A percentile compares a stretch with the other conserved stretches of the same genome.
These are phyloP conservation scores for Priceomyces melissophilus DNA, from an alignment of 805 yeast genomes.

Conservation along the genomic window DNA sequence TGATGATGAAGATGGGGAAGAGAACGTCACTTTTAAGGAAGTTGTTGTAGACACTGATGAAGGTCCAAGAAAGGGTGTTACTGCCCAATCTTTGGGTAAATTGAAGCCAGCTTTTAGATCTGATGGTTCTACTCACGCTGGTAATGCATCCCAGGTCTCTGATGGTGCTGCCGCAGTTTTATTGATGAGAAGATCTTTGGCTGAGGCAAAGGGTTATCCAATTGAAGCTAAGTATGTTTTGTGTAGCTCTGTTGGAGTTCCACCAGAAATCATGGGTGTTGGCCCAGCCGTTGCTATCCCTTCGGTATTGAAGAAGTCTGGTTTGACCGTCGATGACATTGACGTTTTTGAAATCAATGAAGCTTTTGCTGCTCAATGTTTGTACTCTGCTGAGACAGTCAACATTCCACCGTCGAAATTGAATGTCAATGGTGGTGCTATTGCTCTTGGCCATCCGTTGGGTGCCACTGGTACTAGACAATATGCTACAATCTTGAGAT, in stretches of 20 bases:
- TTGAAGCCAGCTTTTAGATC: constrained; percentile 83
- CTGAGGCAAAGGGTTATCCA: constrained; percentile 67
- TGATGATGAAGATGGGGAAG: constrained; percentile 39
- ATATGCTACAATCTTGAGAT: constrained; percentile 81
- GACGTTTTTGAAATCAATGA: constrained; percentile 86
- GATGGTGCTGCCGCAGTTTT: constrained; percentile 95
- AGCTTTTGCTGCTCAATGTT: constrained; percentile 94
- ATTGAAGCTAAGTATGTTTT: constrained; percentile 78
- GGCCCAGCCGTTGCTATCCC: constrained; percentile 98
- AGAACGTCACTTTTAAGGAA: constrained; percentile 40
- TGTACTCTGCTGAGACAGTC: constrained; percentile 64
- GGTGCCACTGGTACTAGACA: constrained; percentile 77
- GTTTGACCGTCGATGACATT: constrained; percentile 62
- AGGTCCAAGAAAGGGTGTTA: constrained; percentile 87
- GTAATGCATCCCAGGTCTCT: constrained; percentile 92
- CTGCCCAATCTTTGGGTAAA: constrained; percentile 69
- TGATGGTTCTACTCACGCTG: constrained; percentile 89
- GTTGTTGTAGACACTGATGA: constrained; percentile 66
- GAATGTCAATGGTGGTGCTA: constrained; percentile 95
- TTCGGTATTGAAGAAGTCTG: constrained; percentile 59
- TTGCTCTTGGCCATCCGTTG: constrained; percentile 90
- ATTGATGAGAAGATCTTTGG: constrained; percentile 80
- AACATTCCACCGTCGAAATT: constrained; percentile 61
- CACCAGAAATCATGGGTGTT: constrained; percentile 96
- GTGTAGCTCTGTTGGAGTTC: constrained; percentile 84